Conservation (phyloP, 495 filamentous ascomycete genomes). For the Aspergillus avenaceus region DNA sequence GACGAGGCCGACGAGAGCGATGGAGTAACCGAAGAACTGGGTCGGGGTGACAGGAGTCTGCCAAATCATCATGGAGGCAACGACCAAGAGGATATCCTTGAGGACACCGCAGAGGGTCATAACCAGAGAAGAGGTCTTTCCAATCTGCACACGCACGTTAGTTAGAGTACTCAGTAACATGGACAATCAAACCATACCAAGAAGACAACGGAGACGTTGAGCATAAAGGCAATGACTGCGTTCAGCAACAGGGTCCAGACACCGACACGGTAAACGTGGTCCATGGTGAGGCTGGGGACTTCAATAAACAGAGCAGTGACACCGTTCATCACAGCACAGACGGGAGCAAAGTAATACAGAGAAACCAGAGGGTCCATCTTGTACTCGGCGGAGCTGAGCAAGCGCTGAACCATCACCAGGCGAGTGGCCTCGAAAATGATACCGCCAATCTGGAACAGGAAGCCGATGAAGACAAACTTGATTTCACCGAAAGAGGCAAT, state of each 20-base stretch:
- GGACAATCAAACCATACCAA: constrained; percentile 57
- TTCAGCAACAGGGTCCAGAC: constrained; percentile 72
- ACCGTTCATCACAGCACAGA: constrained; percentile 88
- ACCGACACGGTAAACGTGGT: constrained; percentile 71
- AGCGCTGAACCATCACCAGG: constrained; percentile 84
- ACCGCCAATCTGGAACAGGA: constrained; percentile 81
- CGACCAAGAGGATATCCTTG: constrained; percentile 95
- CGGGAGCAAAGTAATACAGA: constrained; percentile 92
- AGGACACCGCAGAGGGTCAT: constrained; percentile 97
- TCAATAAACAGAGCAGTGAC: constrained; percentile 75
- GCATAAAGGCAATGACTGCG: constrained; percentile 75
- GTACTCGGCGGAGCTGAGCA: constrained; percentile 85
- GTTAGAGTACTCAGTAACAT: not conserved
- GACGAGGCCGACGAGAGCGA: constrained; percentile 84
- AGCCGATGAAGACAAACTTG: constrained; percentile 80
- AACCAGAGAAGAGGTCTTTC: constrained; percentile 92
- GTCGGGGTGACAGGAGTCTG: constrained; percentile 72
- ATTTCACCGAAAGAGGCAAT: constrained; percentile 92
- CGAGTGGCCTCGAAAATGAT: constrained; percentile 87
- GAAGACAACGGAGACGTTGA: constrained; percentile 94
- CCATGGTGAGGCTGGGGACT: constrained; percentile 63
- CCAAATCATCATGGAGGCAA: constrained; percentile 87
- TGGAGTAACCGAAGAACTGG: constrained; percentile 92
- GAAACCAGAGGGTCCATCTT: constrained; percentile 98
- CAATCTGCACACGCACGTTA: constrained; percentile 59